These are phyloP conservation scores for Acacia concinna DNA, from an alignment of 331 rosid species.

Conservation along the genomic window DNA sequence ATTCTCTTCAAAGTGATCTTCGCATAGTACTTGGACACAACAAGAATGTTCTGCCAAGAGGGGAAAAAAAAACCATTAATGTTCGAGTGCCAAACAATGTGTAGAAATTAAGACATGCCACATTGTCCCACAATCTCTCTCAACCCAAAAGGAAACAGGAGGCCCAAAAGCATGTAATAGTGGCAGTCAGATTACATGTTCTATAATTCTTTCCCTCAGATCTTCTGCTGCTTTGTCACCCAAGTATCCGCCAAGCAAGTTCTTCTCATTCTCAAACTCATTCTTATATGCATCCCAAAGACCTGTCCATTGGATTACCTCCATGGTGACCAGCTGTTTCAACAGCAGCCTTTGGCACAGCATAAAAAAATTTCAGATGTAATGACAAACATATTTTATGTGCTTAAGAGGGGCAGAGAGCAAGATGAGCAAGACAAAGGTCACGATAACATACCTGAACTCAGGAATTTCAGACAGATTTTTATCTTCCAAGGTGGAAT, in stretches of 20 bases:
- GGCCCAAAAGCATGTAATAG: slow-evolving; percentile 8
- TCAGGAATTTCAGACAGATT: slow-evolving; percentile 80
- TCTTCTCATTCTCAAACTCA: slow-evolving; percentile 79
- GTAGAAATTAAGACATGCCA: slow-evolving; percentile 16
- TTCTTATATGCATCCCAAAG: slow-evolving; percentile 80
- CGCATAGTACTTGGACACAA: slow-evolving; percentile 85
- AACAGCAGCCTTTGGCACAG: slow-evolving; percentile 59
- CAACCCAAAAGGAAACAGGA: slow-evolving; percentile 6
- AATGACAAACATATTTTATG: slow-evolving; percentile 19
- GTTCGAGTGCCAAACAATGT: background rate
- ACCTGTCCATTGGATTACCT: slow-evolving; percentile 87
- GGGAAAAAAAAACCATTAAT: slow-evolving; percentile 20
- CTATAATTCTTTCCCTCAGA: slow-evolving; percentile 83
- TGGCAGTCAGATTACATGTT: slow-evolving; percentile 59
- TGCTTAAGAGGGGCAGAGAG: slow-evolving; percentile 2
- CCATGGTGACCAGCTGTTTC: slow-evolving; percentile 94
- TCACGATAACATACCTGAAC: slow-evolving; percentile 54
- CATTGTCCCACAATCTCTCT: slow-evolving; percentile 10
- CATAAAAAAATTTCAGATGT: slow-evolving; percentile 9
- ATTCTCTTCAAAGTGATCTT: slow-evolving; percentile 87
- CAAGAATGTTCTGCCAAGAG: slow-evolving; percentile 78
- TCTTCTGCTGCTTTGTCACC: slow-evolving; percentile 90
- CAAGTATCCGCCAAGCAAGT: slow-evolving; percentile 64
- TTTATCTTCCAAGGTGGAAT: slow-evolving; percentile 91
- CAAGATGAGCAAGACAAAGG: background rate